Evolutionary conservation across 2,329 filamentous ascomycete species (phyloP), one percentile per base, ranked within the genome.

Genomic region (Penicillium vulpinum): DNA sequence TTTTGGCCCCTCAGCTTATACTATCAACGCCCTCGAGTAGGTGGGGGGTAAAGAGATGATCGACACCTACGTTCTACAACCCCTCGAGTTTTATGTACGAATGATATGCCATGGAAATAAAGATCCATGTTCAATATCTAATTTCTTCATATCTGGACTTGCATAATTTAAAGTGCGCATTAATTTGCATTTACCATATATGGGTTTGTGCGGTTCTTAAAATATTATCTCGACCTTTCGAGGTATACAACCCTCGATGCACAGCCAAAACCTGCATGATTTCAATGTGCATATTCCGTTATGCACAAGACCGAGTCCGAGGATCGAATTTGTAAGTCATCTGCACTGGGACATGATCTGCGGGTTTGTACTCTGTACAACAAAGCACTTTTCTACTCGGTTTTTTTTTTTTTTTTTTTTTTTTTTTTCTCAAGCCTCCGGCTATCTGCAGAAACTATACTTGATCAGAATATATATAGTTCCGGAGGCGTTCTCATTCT

Each of bases 251-350:
- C 48, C 35, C 35, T 39, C 36, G 15, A 9, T 39, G 33, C 24
- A 47, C 24, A 48, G 29, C 28, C 26, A 18, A 28, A 38, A n/a
- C 31, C 41, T 54, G 52, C 49, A 59, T 47, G 52, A 46, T 35
- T 53, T 54, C 54, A 54, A 24, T 15, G 49, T 28, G 52, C 54
- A 57, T 54, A 22, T 15, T 47, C 54, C 29, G 36, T 29, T 41
- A 40, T 48, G 49, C 50, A 54, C 18, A 43, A 29, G 43, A 54
- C 49, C 43, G 22, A 54, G 50, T n/a, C 35, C 38, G 50, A 47
- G 36, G 35, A 60, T 54, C 43, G 36, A 21, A 61, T 61, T 64
- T 51, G 52, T 58, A 58, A 50, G 59, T 65, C 63, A 66, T 63
- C 62, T 65, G 62, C 59, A 43, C 22, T 57, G 51, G 40, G 56